Evolutionary conservation across 176 grass and related monocot species (phyloP), one percentile per base, ranked within the genome.

Genomic region (Musa troglodytarum): DNA sequence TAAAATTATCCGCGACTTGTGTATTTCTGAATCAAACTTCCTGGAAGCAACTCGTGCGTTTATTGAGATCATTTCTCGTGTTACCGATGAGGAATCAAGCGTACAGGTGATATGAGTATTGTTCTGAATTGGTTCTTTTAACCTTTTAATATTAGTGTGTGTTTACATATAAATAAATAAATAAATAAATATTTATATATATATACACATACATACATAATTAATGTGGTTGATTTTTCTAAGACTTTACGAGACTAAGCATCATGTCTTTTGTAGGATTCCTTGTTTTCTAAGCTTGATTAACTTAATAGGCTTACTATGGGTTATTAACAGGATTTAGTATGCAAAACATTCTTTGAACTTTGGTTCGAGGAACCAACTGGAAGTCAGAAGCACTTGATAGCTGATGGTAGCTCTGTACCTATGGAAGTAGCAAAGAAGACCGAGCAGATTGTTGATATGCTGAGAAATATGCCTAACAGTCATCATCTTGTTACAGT

Each of bases 341-440:
- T 99, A 68, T 92, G 95, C 79, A 99, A 94, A 92, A 99, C 95
- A 79, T 99, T 99, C 87, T 89, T 92, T 79, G 95, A 99, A 62
- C 80, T 99, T 74, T 99, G 95, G 95, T 94, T 99, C 59, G 95
- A 99, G 79, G 90, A 91, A 87, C 84, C 95, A 75, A 82, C 81
- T 80, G 95, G 95, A 83, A 94, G 88, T 76, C 84, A 89, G 78
- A 98, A 89, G 71, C 90, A 98, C 78, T 91, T 88, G 50, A 84
- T 98, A 81, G 90, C 94, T 81, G 90, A 98, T 87, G 88, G 90
- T 71, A 98, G 90, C 74, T 99, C 88, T 89, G 95, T 99, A 82
- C 95, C 95, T 56, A 86, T 92, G 84, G 95, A 99, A 78, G 86
- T 99, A 50, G 95, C 88, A 71, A 89, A 84, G 71, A 99, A 99